phyloP scores from a whole-genome alignment of 73 alveolate species.

The Paramecium tetraurelia region DNA sequence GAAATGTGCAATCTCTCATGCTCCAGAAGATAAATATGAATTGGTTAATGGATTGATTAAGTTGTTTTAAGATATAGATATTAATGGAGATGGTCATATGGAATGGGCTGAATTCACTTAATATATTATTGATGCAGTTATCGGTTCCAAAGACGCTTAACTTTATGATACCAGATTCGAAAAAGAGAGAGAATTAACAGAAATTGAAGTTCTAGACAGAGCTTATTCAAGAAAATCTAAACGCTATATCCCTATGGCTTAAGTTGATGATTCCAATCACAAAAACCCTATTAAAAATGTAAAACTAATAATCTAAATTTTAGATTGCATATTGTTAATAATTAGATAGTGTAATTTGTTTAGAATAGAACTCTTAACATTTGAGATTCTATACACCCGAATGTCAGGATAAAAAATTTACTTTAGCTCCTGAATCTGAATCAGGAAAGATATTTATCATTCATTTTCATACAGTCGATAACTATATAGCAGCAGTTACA shows the following conservation, averaged over 20 bases:
- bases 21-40: slow-evolving; percentile 87
- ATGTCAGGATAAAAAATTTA: slow-evolving; percentile 61
- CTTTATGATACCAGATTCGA: slow-evolving; percentile 60
- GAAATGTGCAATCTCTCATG: slow-evolving; percentile 76
- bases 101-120: slow-evolving; percentile 98
- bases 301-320: slow-evolving; percentile 17
- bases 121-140: slow-evolving; percentile 95
- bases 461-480: slow-evolving; percentile 59
- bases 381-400: slow-evolving; percentile 71
- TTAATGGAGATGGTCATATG: slow-evolving; percentile 97
- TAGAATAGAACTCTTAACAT: slow-evolving; percentile 71
- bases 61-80: slow-evolving; percentile 94
- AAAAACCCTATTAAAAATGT: slow-evolving; percentile 50
- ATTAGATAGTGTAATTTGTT: slow-evolving; percentile 66
- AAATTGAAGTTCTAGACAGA: slow-evolving; percentile 72
- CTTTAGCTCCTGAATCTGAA: slow-evolving; percentile 54
- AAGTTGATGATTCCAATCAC: slow-evolving; percentile 68
- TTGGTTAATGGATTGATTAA: slow-evolving; percentile 92
- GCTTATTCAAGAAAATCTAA: slow-evolving; percentile 72
- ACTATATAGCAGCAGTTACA: slow-evolving; percentile 73
- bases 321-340: slow-evolving; percentile 63
- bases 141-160: slow-evolving; percentile 77
- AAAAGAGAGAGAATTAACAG: slow-evolving; percentile 66
- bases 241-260: slow-evolving; percentile 61
- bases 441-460: slow-evolving; percentile 54